Conservation (phyloP, 225 moss, liverwort and hornwort species). For the Pseudoscleropodium purum region DNA sequence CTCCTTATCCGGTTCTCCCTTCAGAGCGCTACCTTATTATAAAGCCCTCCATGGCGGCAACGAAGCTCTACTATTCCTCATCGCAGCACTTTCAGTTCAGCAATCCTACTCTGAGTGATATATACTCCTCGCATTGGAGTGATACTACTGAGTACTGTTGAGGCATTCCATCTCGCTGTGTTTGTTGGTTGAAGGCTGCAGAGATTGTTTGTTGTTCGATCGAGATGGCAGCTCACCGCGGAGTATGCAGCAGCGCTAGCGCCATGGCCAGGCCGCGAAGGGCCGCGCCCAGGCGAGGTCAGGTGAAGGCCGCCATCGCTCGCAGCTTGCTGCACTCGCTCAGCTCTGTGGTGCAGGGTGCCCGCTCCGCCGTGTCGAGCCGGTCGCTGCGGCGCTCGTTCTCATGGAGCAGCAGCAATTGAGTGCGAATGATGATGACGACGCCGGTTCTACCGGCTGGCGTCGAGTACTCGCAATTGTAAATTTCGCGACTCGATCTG, state of each 20-base stretch:
- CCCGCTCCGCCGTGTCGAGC: constrained; percentile 1
- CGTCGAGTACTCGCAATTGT: neutral
- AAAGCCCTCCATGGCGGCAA: neutral
- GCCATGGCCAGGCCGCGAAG: neutral
- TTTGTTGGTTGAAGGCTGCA: neutral
- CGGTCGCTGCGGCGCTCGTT: constrained; percentile 3
- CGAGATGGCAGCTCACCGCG: constrained; percentile 3
- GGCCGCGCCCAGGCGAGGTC: constrained; percentile 6
- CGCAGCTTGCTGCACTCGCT: constrained; percentile 5
- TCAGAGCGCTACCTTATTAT: neutral
- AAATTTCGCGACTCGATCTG: neutral
- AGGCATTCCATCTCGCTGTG: neutral
- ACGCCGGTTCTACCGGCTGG: neutral
- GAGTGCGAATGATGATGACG: neutral
- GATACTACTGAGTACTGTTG: neutral
- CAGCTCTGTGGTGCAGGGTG: constrained; percentile 9
- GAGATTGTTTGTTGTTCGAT: neutral
- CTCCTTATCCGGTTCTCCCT: neutral
- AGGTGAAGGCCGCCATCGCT: constrained; percentile 40
- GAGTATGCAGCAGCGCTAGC: neutral
- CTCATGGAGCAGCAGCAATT: constrained; percentile 12
- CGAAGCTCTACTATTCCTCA: neutral
- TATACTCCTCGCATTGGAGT: neutral
- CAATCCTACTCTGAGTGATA: no score
- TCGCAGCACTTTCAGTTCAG: neutral